Evolutionary conservation across 2,329 filamentous ascomycete genomes (phyloP).

Genomic region (Mariannaea elegans): DNA sequence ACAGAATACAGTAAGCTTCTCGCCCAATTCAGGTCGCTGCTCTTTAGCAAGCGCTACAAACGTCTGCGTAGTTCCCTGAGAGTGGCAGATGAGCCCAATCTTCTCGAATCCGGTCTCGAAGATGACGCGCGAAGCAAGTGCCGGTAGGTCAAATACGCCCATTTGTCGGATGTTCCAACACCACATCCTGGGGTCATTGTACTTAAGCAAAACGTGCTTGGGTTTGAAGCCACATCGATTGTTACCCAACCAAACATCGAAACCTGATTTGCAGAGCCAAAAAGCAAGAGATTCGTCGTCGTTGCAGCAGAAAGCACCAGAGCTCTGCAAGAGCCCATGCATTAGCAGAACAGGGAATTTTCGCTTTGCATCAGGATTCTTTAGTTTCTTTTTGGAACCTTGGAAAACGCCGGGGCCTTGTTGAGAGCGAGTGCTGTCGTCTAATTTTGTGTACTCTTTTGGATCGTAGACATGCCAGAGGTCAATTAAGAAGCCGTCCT

Average conservation of each 20-base stretch:
- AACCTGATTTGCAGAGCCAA: slow-evolving; percentile 89
- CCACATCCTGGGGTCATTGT: slow-evolving; percentile 91
- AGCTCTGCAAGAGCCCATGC: slow-evolving; percentile 87
- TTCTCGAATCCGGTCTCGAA: slow-evolving; percentile 85
- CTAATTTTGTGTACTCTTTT: slow-evolving; percentile 68
- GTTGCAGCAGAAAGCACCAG: slow-evolving; percentile 88
- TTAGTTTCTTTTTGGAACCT: slow-evolving; percentile 47
- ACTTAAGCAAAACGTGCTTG: slow-evolving; percentile 74
- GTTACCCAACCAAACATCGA: slow-evolving; percentile 95
- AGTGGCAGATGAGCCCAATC: slow-evolving; percentile 85
- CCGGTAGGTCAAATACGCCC: slow-evolving; percentile 88
- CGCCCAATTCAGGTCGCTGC: slow-evolving; percentile 84
- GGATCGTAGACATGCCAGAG: slow-evolving; percentile 93
- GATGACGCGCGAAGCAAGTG: slow-evolving; percentile 81
- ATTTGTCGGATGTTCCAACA: slow-evolving; percentile 95
- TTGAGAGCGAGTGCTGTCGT: slow-evolving; percentile 60
- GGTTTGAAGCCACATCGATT: slow-evolving; percentile 89
- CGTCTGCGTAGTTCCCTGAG: slow-evolving; percentile 89
- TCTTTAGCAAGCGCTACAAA: slow-evolving; percentile 90
- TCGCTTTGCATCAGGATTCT: slow-evolving; percentile 50
- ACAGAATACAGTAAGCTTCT: slow-evolving; percentile 88
- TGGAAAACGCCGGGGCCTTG: slow-evolving; percentile 70
- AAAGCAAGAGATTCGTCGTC: slow-evolving; percentile 92
- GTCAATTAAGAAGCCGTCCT: slow-evolving; percentile 91
- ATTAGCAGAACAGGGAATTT: slow-evolving; percentile 88